Base-by-base conservation (phyloP, 305 asterid genomes). In the Lippia alba region DNA sequence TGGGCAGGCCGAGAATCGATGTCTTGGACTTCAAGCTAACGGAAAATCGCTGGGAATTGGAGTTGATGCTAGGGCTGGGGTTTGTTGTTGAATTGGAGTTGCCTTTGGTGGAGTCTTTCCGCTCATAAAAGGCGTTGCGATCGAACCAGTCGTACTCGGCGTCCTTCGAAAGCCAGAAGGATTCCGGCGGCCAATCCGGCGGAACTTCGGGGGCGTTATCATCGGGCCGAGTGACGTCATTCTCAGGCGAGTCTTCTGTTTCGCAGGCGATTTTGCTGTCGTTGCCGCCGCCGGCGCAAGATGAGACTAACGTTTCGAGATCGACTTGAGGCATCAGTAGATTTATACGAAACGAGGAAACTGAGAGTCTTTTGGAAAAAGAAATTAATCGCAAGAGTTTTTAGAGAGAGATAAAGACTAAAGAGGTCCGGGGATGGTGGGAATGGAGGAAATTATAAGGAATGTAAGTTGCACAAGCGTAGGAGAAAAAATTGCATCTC, bases 101-200 rank as follows among this genome's bases (percentile, higher is more conserved):
- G 40, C 87, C 96, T 80, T 76, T 89, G 5, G 88, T 80, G 5
- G 97, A 91, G 6, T 85, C 89, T 55, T 87, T 89, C n/a, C 97
- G 81, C 83, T 89, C 96, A 64, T 73, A 77, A 69, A 85, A 76
- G 32, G 96, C 97, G 76, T 87, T 85, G 0, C 94, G 83, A 46
- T 87, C 90, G 70, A 89, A 85, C 97, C 97, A 91, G 15, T 91
- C 97, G 51, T 79, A 77, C 59, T 90, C 97, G 0, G 96, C 93
- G 44, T 90, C 97, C 65, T 85, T 86, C 0, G 97, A 90, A 7
- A 90, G 82, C 86, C 90, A 86, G 75, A 85, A 90, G 0, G 97
- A 90, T 44, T 85, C 95, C 41, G 96, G 95, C 3, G 96, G 96
- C 5, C 71, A 76, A 16, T 89, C 96, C 8, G 82, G 63, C 30